Evolutionary conservation across 495 filamentous ascomycete genomes (phyloP).

Genomic region (Aspergillus carlsbadensis): DNA sequence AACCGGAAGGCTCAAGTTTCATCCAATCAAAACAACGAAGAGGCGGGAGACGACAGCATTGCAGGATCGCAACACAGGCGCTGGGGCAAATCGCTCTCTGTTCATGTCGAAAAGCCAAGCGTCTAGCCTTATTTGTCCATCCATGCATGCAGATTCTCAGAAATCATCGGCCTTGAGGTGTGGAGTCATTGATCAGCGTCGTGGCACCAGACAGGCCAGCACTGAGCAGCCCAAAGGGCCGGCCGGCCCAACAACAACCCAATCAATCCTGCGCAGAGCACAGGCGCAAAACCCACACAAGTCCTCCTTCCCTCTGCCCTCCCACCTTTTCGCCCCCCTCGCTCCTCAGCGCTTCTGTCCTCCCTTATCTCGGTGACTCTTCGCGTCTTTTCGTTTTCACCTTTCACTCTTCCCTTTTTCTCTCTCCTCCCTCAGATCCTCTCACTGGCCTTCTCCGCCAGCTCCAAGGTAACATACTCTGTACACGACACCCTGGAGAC

Average conservation of each 20-base stretch:
- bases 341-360: conserved; percentile 18
- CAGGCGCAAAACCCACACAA: conserved; percentile 18
- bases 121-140: conserved; percentile 39
- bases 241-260: conserved; percentile 47
- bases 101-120: background rate
- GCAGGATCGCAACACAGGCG: background rate
- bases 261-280: conserved; percentile 18
- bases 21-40: background rate
- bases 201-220: conserved; percentile 44
- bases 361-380: conserved; percentile 11
- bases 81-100: background rate
- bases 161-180: conserved; percentile 12
- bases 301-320: conserved; percentile 2
- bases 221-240: conserved; percentile 38
- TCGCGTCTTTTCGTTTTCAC: conserved; percentile 19
- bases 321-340: conserved; percentile 22
- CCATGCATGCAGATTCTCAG: conserved; percentile 30
- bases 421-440: conserved; percentile 20
- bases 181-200: conserved; percentile 24
- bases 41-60: conserved; percentile 4
- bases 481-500: conserved; percentile 12
- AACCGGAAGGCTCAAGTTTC: background rate
- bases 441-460: conserved; percentile 27
- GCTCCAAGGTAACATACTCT: conserved; percentile 21
- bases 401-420: conserved; percentile 18